Conservation (phyloP, 2,329 filamentous ascomycete species). For the Apiospora marii region DNA sequence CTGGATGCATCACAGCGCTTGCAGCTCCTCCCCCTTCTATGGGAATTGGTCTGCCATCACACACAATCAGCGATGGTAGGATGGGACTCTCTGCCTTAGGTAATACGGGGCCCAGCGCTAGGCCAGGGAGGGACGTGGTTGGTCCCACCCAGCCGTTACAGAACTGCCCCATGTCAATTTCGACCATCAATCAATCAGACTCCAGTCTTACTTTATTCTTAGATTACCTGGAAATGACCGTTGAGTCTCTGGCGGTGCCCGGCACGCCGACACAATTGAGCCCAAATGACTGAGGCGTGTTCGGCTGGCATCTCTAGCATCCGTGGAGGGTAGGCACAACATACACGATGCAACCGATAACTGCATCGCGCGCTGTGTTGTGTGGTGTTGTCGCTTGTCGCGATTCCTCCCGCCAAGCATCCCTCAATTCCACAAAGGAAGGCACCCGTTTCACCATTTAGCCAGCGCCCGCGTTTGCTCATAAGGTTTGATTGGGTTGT, state of each 20-base stretch:
- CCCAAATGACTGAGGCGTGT: not conserved
- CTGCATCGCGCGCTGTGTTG: not conserved
- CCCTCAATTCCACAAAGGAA: not conserved
- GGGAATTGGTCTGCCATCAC: not conserved
- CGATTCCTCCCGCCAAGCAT: not conserved
- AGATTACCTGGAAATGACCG: slow-evolving; percentile 7
- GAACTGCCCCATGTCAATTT: slow-evolving; percentile 9
- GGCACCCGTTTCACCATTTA: not conserved
- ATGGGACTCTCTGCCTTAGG: not conserved
- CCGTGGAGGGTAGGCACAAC: not conserved
- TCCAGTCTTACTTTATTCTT: slow-evolving; percentile 18
- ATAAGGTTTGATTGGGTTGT: not conserved
- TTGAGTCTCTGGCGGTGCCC: not conserved
- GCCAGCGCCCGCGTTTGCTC: not conserved
- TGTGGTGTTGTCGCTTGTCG: too few relatives aligned
- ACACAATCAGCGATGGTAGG: not conserved
- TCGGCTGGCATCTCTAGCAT: not conserved
- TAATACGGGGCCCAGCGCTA: not conserved
- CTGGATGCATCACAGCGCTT: not conserved
- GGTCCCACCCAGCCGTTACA: slow-evolving; percentile 18
- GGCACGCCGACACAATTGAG: not conserved
- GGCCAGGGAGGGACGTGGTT: not conserved
- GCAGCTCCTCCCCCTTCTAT: not conserved
- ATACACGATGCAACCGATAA: not conserved
- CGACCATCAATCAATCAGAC: not conserved